These are phyloP conservation scores for Saccharomyces kudriavzevii DNA, from an alignment of 805 yeast genomes.

Conservation along the genomic window DNA sequence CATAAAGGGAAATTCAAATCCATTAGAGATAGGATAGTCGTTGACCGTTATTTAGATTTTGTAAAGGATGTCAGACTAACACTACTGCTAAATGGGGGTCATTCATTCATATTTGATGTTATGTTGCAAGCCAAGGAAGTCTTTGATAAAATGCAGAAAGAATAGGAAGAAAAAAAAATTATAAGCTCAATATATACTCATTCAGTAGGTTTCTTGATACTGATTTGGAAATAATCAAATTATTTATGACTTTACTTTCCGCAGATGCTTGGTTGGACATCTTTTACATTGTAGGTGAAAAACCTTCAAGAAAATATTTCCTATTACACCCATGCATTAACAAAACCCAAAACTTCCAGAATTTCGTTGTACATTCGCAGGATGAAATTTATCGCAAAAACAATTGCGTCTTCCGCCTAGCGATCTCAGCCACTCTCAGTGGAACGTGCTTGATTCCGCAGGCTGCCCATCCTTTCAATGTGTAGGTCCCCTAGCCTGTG, in stretches of 20 bases:
- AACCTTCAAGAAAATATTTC: not conserved
- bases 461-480: not conserved
- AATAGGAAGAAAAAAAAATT: not conserved
- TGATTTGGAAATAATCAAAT: not conserved
- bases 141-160: slow-evolving; percentile 31
- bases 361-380: not conserved
- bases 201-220: not conserved
- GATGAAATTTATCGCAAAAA: not conserved
- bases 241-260: not conserved
- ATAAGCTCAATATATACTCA: not conserved
- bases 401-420: not conserved
- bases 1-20: slow-evolving; percentile 5
- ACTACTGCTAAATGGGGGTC: slow-evolving; percentile 47
- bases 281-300: not conserved
- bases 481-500: not conserved
- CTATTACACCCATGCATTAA: not conserved
- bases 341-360: not conserved
- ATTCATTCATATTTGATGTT: slow-evolving; percentile 50
- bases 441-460: not conserved
- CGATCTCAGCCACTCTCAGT: not conserved
- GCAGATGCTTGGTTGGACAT: not conserved
- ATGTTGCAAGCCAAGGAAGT: slow-evolving; percentile 41
- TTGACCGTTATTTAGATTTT: slow-evolving; percentile 31
- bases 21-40: slow-evolving; percentile 14
- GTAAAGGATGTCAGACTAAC: slow-evolving; percentile 37